These are phyloP conservation scores for Candolleomyces eurysporus DNA, from an alignment of 768 basidiomycete species.

Conservation along the genomic window DNA sequence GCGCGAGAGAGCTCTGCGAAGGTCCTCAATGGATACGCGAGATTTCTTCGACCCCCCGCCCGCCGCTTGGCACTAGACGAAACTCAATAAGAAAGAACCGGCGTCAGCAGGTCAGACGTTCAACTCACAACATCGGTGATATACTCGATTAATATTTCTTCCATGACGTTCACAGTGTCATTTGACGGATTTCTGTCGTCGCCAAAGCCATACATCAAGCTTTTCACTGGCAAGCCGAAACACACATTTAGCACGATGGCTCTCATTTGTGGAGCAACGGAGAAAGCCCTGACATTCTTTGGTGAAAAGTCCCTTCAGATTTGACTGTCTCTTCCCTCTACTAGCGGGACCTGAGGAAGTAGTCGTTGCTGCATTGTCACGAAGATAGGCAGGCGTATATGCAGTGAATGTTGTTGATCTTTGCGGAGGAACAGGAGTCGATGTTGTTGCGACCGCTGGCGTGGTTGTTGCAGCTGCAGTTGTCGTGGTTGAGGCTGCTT, in stretches of 20 bases:
- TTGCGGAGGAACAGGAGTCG: conserved; percentile 26
- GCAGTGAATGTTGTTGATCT: conserved; percentile 51
- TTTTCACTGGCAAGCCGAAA: conserved; percentile 54
- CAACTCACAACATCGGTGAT: conserved; percentile 80
- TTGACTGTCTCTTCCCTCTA: conserved; percentile 59
- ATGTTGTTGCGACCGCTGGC: conserved; percentile 16
- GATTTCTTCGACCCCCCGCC: conserved; percentile 67
- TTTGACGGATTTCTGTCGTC: conserved; percentile 86
- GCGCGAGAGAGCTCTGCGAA: conserved; percentile 74
- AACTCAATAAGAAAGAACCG: conserved; percentile 3
- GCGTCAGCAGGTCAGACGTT: conserved; percentile 6
- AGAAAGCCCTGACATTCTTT: conserved; percentile 67
- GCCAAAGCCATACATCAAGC: conserved; percentile 91
- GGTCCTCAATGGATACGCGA: conserved; percentile 82
- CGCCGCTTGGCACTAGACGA: conserved; percentile 66
- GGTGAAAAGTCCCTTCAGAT: conserved; percentile 70
- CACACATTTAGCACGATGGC: conserved; percentile 7
- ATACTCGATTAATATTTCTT: conserved; percentile 89
- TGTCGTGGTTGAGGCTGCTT: conserved; percentile 4
- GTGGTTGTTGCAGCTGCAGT: conserved; percentile 19
- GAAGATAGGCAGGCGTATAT: conserved; percentile 49
- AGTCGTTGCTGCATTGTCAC: conserved; percentile 47
- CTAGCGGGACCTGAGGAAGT: conserved; percentile 16
- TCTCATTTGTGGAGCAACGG: background rate
- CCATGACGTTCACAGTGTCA: conserved; percentile 89